phyloP scores from a whole-genome alignment of 352 stramenopile species.

The Globisporangium mamillatum region DNA sequence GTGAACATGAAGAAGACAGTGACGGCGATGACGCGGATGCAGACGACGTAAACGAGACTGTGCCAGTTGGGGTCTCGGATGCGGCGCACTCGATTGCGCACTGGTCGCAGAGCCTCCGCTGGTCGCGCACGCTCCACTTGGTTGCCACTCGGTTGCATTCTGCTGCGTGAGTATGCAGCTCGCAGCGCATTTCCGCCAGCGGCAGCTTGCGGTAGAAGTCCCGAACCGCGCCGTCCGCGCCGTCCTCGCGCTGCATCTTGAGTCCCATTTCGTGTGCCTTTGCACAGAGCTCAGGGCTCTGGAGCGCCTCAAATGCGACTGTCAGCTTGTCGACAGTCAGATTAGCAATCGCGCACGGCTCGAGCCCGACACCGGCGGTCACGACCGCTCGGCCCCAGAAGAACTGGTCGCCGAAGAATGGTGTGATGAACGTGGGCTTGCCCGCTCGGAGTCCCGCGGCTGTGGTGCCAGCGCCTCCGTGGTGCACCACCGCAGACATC shows the following conservation, averaged over 20 bases:
- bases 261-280: constrained; percentile 49
- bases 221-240: constrained; percentile 75
- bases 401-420: constrained; percentile 94
- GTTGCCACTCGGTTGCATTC: constrained; percentile 41
- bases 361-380: constrained; percentile 77
- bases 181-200: constrained; percentile 86
- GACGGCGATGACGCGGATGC: background rate
- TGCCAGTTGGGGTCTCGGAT: background rate
- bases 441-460: constrained; percentile 61
- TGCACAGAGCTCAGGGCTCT: constrained; percentile 42
- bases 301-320: constrained; percentile 72
- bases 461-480: constrained; percentile 87
- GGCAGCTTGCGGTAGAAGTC: constrained; percentile 87
- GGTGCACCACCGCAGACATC: constrained; percentile 83
- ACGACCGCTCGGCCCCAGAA: constrained; percentile 92
- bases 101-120: constrained; percentile 49
- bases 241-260: constrained; percentile 83
- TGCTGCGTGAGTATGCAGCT: constrained; percentile 21
- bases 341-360: constrained; percentile 78
- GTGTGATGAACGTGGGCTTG: constrained; percentile 92
- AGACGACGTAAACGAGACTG: background rate
- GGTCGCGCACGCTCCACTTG: constrained; percentile 53
- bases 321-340: constrained; percentile 82
- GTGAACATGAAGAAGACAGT: background rate
- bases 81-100: constrained; percentile 26